Evolutionary conservation across 2,329 filamentous ascomycete genomes (phyloP), one percentile per base, ranked within the genome.

Genomic region (Pseudogymnoascus pannorum): DNA sequence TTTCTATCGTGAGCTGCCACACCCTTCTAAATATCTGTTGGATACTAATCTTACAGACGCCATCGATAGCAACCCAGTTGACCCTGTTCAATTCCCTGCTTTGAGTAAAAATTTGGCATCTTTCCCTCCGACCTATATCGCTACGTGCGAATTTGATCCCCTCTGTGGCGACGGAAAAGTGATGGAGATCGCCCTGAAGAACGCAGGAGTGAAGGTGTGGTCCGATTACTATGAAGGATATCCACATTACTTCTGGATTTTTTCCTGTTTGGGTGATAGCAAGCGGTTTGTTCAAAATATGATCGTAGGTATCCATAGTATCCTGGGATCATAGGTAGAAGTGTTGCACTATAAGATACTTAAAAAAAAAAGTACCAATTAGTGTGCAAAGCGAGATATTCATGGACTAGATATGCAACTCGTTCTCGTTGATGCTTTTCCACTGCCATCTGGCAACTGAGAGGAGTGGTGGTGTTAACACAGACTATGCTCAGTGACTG

Each of bases 161-260:
- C 66, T 72, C 63, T 64, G 69, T 14, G 71, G 72, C 62, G 70
- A 72, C 66, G 69, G 68, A 0, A 64, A 58, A 51, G 67, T 73
- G 1, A 35, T 73, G 35, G 70, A 68, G 64, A 57, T 58, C 9
- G 65, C 67, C 61, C 61, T 73, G 62, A 66, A 64, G 44, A 65
- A 72, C 14, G 65, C 64, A 1, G 70, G 70, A 0, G 66, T 69
- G 4, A 57, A 59, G 59, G 67, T 67, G 5, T 69, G 68, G 63
- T 64, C 64, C 20, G 69, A 72, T 36, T 61, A 64, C 31, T 71
- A 72, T 63, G 63, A 65, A 4, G 71, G 70, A 1, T 51, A 70
- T 40, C 71, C 72, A 40, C 72, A 74, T 64, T 74, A 71, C 35
- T 74, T 70, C 51, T 72, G 66, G 68, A 22, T 69, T 20, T 66